Evolutionary conservation across 1,284 basidiomycete species (phyloP).

Genomic region (Hymenochaete sp.): DNA sequence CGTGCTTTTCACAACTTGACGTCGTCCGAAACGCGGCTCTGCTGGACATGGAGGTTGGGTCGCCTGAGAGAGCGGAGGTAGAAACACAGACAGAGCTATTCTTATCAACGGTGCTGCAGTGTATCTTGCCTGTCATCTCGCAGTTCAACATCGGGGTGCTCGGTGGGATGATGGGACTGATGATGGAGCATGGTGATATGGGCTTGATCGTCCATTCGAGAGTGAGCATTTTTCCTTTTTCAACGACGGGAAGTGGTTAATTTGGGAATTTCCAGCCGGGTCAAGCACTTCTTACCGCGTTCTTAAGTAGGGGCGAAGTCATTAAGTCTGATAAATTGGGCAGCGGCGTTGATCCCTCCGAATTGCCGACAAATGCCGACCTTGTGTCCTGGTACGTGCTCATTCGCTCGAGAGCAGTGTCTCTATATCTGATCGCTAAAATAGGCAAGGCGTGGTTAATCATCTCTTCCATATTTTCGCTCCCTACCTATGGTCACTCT

Average conservation of each 20-base stretch:
- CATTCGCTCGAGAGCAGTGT: neutral
- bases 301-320: conserved; percentile 86
- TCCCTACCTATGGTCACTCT: conserved; percentile 70
- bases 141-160: conserved; percentile 76
- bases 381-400: conserved; percentile 71
- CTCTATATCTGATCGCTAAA: conserved; percentile 13
- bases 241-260: conserved; percentile 4
- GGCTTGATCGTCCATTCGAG: conserved; percentile 64
- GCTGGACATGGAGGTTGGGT: conserved; percentile 61
- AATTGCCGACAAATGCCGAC: conserved; percentile 62
- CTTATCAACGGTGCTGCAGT: conserved; percentile 78
- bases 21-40: conserved; percentile 71
- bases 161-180: conserved; percentile 77
- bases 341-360: conserved; percentile 40
- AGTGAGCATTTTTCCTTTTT: conserved; percentile 37
- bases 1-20: conserved; percentile 90
- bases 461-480: conserved; percentile 75
- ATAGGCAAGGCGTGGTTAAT: conserved; percentile 76
- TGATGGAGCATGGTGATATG: conserved; percentile 78
- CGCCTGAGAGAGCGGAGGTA: conserved; percentile 59
- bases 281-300: conserved; percentile 84
- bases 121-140: conserved; percentile 75
- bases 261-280: conserved; percentile 58
- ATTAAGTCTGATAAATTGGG: conserved; percentile 65
- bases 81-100: conserved; percentile 88